Evolutionary conservation across 2,329 filamentous ascomycete species (phyloP), one percentile per base, ranked within the genome.

Genomic region (Tolypocladium amazonense): DNA sequence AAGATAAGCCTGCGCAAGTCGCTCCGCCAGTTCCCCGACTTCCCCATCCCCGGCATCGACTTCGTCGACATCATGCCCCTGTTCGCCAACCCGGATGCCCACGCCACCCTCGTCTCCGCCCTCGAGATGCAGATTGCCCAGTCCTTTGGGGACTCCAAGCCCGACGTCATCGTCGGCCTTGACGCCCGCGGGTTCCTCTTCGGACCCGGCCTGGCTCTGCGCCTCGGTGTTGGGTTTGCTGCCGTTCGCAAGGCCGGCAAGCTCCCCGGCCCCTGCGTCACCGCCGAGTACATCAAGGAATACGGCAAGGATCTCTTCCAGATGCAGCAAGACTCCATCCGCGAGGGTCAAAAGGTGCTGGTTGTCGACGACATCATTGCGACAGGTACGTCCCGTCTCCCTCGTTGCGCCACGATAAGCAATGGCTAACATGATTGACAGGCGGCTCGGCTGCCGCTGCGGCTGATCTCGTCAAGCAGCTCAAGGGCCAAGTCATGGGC

Each of bases 61-160:
- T 99, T 99, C 77, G 91, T 97, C 79, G 94, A 99, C 73, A 97
- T 99, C 77, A 88, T 99, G 75, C 94, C 94, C 62, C 88, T 97
- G 72, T 97, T 99, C 80, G 86, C 90, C 73, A 83, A 91, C 71
- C 86, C 87, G 59, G 71, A 74, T 57, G 81, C 89, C 62, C 93
- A 97, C 77, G 80, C 83, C 66, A 82, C 85, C 59, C 87, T 99
- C 61, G 80, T 97, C 73, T 84, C 87, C 69, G 90, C 91, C 56
- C 88, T 97, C 67, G 89, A 96, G 76, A 81, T 97, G 63, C 88
- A 96, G 74, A 82, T 96, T 64, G 77, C 82, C 60, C 78, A 87
- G 68, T 80, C 81, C 63, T 88, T 88, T 62, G 76, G 79, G 62
- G 73, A 73, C 64, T 74, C 79, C 68, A 86, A 85, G 71, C 90